These are phyloP conservation scores for Populus hybrid DNA, from an alignment of 441 rosid species.

Conservation along the genomic window DNA sequence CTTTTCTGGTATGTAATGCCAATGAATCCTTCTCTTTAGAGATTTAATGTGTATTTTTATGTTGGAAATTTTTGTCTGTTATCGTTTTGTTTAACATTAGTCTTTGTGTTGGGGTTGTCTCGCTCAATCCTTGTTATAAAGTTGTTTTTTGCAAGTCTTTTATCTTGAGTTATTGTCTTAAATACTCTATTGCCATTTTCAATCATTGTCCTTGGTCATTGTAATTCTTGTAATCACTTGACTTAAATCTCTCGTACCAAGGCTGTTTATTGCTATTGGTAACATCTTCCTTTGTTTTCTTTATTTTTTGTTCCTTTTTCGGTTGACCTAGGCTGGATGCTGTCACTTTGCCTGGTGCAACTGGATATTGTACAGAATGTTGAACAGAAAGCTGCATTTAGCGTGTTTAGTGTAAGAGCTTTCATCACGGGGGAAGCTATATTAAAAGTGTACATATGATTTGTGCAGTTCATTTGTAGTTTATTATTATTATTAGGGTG, in stretches of 20 bases:
- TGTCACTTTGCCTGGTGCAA: conserved; percentile 8
- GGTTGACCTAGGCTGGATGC: conserved; percentile 5
- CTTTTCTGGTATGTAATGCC: conserved; percentile 24
- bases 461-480: conserved; percentile 24
- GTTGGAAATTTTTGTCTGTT: background rate
- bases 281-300: background rate
- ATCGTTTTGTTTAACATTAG: background rate
- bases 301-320: background rate
- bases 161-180: background rate
- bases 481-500: background rate
- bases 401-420: background rate
- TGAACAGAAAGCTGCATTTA: background rate
- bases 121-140: background rate
- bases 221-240: background rate
- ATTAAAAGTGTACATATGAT: conserved; percentile 26
- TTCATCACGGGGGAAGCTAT: conserved; percentile 3
- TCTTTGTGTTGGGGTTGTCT: background rate
- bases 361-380: conserved; percentile 23
- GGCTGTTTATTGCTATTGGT: background rate
- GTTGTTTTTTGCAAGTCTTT: background rate
- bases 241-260: background rate
- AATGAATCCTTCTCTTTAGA: background rate
- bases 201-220: background rate
- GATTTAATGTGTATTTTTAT: background rate
- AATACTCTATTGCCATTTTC: background rate